A percentile compares a stretch with the other conserved stretches of the same genome.
phyloP scores from a whole-genome alignment of 163 green algal genomes.

The Scenedesmus sp. region DNA sequence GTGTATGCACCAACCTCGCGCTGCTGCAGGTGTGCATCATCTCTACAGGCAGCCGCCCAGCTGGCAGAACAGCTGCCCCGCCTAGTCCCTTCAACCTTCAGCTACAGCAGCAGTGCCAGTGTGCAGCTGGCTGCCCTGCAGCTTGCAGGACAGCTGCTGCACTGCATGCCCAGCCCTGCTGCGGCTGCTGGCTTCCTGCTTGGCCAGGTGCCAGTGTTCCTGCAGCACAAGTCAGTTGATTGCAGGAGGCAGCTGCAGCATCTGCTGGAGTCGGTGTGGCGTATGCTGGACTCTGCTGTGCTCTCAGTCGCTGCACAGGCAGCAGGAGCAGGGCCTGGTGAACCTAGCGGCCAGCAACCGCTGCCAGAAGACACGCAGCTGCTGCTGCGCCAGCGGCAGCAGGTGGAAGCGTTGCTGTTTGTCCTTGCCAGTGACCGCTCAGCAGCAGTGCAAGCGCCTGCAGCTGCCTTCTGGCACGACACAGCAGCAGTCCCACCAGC shows the following conservation, averaged over 20 bases:
- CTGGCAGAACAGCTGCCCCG: conserved; percentile 30
- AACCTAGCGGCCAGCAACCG: background rate
- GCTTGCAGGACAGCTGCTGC: conserved; percentile 32
- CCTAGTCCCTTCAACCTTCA: background rate
- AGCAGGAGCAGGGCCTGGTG: background rate
- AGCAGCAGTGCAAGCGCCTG: background rate
- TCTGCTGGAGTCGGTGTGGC: conserved; percentile 9
- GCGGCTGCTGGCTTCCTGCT: conserved; percentile 11
- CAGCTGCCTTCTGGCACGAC: conserved; percentile 20
- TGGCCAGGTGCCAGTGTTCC: conserved; percentile 4
- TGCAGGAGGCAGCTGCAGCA: conserved; percentile 15
- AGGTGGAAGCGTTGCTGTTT: conserved; percentile 10
- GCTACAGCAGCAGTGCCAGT: background rate
- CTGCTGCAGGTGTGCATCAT: conserved; percentile 5
- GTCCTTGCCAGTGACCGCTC: conserved; percentile 16
- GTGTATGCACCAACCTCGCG: background rate
- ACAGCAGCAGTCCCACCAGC: background rate
- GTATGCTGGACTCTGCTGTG: background rate
- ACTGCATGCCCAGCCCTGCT: background rate
- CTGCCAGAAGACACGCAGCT: background rate
- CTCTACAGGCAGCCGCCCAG: background rate
- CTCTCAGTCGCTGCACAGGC: background rate
- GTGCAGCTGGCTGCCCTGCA: conserved; percentile 32
- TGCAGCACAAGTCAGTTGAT: background rate
- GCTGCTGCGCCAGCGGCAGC: conserved; percentile 5